Evolutionary conservation across 768 basidiomycete genomes (phyloP).

Genomic region (Plicaturopsis crispa): DNA sequence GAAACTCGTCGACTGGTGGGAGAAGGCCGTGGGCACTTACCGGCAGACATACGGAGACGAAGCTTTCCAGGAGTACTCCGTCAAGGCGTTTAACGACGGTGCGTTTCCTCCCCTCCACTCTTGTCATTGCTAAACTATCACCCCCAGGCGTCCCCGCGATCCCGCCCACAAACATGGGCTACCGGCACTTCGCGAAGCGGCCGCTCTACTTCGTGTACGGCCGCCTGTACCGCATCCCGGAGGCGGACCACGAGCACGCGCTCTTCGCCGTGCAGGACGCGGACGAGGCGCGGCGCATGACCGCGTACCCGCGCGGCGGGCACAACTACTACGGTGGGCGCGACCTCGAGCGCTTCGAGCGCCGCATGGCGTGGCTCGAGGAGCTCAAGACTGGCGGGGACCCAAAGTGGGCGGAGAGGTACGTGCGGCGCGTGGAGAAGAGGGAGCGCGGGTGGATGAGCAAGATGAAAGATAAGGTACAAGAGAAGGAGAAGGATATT

Average conservation of each 20-base stretch:
- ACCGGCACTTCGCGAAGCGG: slow-evolving; percentile 38
- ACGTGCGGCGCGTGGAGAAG: slow-evolving; percentile 13
- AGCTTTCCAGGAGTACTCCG: slow-evolving; percentile 36
- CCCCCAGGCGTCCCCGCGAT: slow-evolving; percentile 44
- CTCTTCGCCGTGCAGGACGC: slow-evolving; percentile 23
- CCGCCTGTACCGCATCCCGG: slow-evolving; percentile 38
- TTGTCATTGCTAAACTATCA: slow-evolving; percentile 2
- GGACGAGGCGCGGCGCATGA: slow-evolving; percentile 6
- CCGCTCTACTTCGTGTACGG: slow-evolving; percentile 46
- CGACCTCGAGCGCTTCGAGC: slow-evolving; percentile 39
- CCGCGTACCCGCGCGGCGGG: slow-evolving; percentile 42
- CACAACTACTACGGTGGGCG: slow-evolving; percentile 58
- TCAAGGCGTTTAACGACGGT: slow-evolving; percentile 55
- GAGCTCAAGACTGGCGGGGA: slow-evolving; percentile 21
- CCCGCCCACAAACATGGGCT: slow-evolving; percentile 46
- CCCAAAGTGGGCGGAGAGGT: slow-evolving; percentile 39
- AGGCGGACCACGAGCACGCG: slow-evolving; percentile 36
- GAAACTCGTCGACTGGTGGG: slow-evolving; percentile 34
- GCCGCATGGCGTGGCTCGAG: slow-evolving; percentile 35
- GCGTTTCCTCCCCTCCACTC: slow-evolving; percentile 8
- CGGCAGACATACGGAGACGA: slow-evolving; percentile 25
- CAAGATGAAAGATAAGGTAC: too few relatives aligned
- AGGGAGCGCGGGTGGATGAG: slow-evolving; percentile 2
- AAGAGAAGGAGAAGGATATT: too few relatives aligned
- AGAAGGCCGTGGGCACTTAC: slow-evolving; percentile 24